A percentile compares a stretch with the other conserved stretches of the same genome.
phyloP scores from a whole-genome alignment of 2,329 filamentous ascomycete species.

The Fusarium lyarnte region DNA sequence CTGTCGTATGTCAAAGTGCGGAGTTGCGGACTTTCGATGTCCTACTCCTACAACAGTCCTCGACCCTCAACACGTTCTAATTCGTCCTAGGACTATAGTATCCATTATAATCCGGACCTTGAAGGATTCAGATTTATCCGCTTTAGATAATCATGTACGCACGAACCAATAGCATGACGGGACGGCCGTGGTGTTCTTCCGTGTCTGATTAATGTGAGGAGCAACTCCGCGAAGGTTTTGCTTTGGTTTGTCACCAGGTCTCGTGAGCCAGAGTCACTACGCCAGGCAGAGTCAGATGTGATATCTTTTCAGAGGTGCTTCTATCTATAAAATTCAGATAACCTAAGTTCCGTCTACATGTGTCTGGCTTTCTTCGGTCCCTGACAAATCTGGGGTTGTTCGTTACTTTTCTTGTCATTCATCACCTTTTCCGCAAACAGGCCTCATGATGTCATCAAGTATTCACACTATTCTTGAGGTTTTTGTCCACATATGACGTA shows the following conservation, averaged over 20 bases:
- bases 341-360: background rate
- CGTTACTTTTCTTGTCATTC: background rate
- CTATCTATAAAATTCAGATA: background rate
- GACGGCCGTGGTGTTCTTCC: background rate
- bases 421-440: background rate
- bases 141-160: background rate
- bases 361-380: background rate
- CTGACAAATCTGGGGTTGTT: background rate
- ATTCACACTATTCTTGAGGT: background rate
- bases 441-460: background rate
- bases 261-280: background rate
- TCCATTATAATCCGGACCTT: background rate
- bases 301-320: too few relatives aligned
- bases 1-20: background rate
- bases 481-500: constrained; percentile 13
- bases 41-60: background rate
- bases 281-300: too few relatives aligned
- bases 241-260: background rate
- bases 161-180: background rate
- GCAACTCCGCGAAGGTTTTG: background rate
- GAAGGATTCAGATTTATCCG: background rate
- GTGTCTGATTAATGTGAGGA: background rate
- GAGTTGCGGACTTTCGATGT: background rate
- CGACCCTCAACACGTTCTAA: background rate
- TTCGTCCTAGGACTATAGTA: background rate